Conservation (phyloP, 805 yeast genomes). For the Kurtzmaniella cleridarum region DNA sequence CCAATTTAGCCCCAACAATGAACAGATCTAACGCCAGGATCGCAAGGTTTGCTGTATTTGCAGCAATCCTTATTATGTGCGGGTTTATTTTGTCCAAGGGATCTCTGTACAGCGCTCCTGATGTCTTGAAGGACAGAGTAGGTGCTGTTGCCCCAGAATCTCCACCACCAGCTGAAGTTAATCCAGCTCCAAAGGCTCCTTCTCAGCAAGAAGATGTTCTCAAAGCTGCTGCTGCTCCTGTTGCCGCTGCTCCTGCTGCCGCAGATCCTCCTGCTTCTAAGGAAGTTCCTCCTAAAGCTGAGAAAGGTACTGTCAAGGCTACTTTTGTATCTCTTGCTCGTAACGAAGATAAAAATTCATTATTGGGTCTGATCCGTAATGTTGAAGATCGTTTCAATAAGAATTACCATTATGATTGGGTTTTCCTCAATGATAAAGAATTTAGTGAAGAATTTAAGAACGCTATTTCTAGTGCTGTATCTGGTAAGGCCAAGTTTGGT, state of each 20-base stretch:
- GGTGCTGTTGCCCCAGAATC: not conserved
- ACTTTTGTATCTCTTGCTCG: slow-evolving; percentile 79
- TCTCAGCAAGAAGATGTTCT: slow-evolving; percentile 6
- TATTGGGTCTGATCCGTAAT: slow-evolving; percentile 62
- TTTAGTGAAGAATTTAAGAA: slow-evolving; percentile 77
- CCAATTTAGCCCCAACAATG: not conserved
- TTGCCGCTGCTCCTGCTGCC: slow-evolving; percentile 10
- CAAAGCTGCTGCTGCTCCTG: slow-evolving; percentile 5
- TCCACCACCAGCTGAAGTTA: not conserved
- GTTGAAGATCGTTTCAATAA: slow-evolving; percentile 87
- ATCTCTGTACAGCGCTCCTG: slow-evolving; percentile 17
- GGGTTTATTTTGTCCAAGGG: slow-evolving; percentile 35
- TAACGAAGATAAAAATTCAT: slow-evolving; percentile 60
- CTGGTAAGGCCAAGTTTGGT: slow-evolving; percentile 79
- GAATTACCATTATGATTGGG: slow-evolving; percentile 88
- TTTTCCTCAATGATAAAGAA: slow-evolving; percentile 82
- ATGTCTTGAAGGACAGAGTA: not conserved
- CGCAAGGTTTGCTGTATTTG: slow-evolving; percentile 33
- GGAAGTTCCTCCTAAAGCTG: slow-evolving; percentile 8
- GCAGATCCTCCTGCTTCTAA: slow-evolving; percentile 6
- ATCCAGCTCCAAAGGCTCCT: not conserved
- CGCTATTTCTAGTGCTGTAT: slow-evolving; percentile 59
- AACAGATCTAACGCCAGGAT: slow-evolving; percentile 34
- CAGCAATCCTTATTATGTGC: slow-evolving; percentile 29
- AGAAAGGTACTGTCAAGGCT: slow-evolving; percentile 38